These are phyloP conservation scores for Fusarium nelsonii DNA, from an alignment of 2,329 filamentous ascomycete species.

Conservation along the genomic window DNA sequence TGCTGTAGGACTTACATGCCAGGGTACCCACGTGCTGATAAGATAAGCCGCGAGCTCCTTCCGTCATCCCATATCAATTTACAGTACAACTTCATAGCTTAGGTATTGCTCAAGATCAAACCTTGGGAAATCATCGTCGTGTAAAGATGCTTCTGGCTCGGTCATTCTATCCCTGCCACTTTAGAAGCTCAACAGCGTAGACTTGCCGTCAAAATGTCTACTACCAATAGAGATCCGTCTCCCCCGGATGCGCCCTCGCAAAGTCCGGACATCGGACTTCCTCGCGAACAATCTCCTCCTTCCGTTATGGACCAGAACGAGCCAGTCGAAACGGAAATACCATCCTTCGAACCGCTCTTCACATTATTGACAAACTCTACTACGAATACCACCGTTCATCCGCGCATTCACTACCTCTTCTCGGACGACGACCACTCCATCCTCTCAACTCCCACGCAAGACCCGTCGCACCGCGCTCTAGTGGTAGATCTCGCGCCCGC, in stretches of 20 bases:
- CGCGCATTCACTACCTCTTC: slow-evolving; percentile 92
- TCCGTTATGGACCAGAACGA: slow-evolving; percentile 23
- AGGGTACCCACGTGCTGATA: slow-evolving; percentile 49
- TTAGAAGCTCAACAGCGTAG: slow-evolving; percentile 11
- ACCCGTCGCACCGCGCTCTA: slow-evolving; percentile 60
- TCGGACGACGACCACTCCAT: slow-evolving; percentile 87
- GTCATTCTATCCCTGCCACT: slow-evolving; percentile 30
- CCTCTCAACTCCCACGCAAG: slow-evolving; percentile 70
- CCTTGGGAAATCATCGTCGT: slow-evolving; percentile 1
- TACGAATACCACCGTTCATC: slow-evolving; percentile 82
- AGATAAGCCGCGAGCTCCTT: slow-evolving; percentile 46
- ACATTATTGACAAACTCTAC: slow-evolving; percentile 82
- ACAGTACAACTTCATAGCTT: slow-evolving; percentile 20
- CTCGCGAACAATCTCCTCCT: slow-evolving; percentile 23
- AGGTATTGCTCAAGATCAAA: slow-evolving; percentile 11
- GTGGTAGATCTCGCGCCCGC: slow-evolving; percentile 65
- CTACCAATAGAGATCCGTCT: slow-evolving; percentile 44
- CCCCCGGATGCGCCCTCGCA: slow-evolving; percentile 28
- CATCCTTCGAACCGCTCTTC: slow-evolving; percentile 83
- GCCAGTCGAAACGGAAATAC: slow-evolving; percentile 40
- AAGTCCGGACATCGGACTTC: slow-evolving; percentile 29
- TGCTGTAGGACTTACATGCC: background rate
- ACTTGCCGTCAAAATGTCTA: slow-evolving; percentile 39
- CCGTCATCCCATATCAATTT: slow-evolving; percentile 39
- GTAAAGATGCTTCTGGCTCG: slow-evolving; percentile 43